Conservation (phyloP, 2,329 filamentous ascomycete genomes). For the Colletotrichum sp. region DNA sequence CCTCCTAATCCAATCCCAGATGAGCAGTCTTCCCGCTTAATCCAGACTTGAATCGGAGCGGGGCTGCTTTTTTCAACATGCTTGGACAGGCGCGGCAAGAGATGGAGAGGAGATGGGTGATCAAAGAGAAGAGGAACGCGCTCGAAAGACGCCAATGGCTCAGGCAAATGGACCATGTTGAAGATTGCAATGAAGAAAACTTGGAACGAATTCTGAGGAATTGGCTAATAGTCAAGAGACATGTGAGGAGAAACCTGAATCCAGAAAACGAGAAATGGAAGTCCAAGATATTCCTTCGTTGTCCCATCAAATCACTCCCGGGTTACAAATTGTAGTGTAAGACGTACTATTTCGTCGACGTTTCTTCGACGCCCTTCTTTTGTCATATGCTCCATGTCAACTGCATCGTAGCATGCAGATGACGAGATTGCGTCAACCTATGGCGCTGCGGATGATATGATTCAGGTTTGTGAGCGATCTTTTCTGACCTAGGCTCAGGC, state of each 20-base stretch:
- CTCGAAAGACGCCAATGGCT: background rate
- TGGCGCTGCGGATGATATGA: background rate
- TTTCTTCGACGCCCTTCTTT: background rate
- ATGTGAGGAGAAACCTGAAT: background rate
- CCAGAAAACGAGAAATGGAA: background rate
- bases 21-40: background rate
- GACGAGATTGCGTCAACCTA: background rate
- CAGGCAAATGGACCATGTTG: background rate
- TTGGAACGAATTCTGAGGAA: background rate
- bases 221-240: background rate
- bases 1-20: background rate
- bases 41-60: background rate
- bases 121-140: background rate
- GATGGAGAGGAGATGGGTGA: background rate
- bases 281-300: background rate
- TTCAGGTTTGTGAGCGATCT: background rate
- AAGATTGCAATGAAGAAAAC: background rate
- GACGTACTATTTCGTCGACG: background rate
- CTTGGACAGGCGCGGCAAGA: background rate
- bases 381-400: background rate
- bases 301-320: background rate
- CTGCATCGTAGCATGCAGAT: background rate
- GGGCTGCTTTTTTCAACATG: background rate
- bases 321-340: accelerated
- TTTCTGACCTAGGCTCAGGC: background rate